phyloP scores from a whole-genome alignment of 2,329 filamentous ascomycete genomes.

The Colletotrichum aenigma region DNA sequence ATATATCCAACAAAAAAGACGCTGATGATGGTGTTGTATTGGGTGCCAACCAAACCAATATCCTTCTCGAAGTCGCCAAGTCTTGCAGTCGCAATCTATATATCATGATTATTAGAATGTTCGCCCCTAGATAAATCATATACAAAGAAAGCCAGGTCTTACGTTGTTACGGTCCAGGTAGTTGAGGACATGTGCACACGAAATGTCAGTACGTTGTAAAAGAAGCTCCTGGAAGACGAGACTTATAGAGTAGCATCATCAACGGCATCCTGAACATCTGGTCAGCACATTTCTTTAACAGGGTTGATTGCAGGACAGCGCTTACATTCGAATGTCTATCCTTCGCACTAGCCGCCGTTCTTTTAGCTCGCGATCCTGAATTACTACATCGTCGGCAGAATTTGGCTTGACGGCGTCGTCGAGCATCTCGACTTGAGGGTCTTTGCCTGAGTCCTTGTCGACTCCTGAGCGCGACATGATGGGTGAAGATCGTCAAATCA shows the following conservation, averaged over 20 bases:
- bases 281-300: too few relatives aligned
- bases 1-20: slow-evolving; percentile 10
- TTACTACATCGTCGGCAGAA: neutral
- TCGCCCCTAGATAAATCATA: accelerated
- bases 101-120: neutral
- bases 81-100: neutral
- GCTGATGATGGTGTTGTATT: neutral
- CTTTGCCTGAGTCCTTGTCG: neutral
- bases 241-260: slow-evolving; percentile 1
- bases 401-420: neutral
- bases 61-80: neutral
- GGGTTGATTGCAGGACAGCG: neutral
- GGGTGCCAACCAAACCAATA: neutral
- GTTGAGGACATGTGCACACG: neutral
- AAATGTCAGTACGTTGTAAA: neutral
- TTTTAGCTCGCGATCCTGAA: neutral
- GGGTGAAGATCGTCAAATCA: neutral
- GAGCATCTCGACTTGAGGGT: neutral
- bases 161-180: neutral
- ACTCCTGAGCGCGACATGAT: neutral
- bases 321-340: neutral
- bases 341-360: neutral
- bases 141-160: neutral
- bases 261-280: neutral
- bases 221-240: neutral